Percentiles rank a stretch among this genome's conserved stretches.
phyloP scores from a whole-genome alignment of 2,329 filamentous ascomycete species.

The Colletotrichum australisinense region DNA sequence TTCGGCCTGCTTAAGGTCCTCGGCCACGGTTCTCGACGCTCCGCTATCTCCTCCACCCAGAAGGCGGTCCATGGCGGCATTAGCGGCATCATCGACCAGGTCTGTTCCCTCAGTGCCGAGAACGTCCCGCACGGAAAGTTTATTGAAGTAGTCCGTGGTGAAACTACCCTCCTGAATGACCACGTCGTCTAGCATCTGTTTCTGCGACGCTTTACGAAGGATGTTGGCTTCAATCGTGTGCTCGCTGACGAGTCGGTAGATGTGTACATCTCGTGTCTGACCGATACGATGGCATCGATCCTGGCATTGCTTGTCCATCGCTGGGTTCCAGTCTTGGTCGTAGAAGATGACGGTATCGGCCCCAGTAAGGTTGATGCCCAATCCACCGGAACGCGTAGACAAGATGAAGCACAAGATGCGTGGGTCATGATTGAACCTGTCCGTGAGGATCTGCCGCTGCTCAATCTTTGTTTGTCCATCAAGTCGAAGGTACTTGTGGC shows the following conservation, averaged over 20 bases:
- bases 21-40: conserved; percentile 71
- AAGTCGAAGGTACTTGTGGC: conserved; percentile 94
- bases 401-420: conserved; percentile 96
- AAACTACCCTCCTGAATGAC: conserved; percentile 99
- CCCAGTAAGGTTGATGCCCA: conserved; percentile 96
- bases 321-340: conserved; percentile 98
- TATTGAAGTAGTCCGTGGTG: conserved; percentile 95
- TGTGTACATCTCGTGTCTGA: conserved; percentile 96
- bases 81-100: conserved; percentile 74
- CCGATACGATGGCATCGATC: conserved; percentile 97
- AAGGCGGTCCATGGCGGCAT: conserved; percentile 87
- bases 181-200: conserved; percentile 96
- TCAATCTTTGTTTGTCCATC: conserved; percentile 98
- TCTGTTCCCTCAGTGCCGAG: conserved; percentile 68
- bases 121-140: conserved; percentile 78
- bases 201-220: conserved; percentile 94
- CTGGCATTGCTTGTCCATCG: conserved; percentile 99
- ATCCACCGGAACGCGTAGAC: conserved; percentile 91
- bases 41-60: conserved; percentile 74
- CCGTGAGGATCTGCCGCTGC: conserved; percentile 92
- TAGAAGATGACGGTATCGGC: conserved; percentile 99
- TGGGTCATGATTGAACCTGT: conserved; percentile 95
- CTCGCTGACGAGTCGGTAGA: conserved; percentile 93
- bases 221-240: conserved; percentile 99
- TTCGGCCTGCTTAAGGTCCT: conserved; percentile 88